phyloP scores from a whole-genome alignment of 208 protist species.

The Acanthamoeba quina region DNA sequence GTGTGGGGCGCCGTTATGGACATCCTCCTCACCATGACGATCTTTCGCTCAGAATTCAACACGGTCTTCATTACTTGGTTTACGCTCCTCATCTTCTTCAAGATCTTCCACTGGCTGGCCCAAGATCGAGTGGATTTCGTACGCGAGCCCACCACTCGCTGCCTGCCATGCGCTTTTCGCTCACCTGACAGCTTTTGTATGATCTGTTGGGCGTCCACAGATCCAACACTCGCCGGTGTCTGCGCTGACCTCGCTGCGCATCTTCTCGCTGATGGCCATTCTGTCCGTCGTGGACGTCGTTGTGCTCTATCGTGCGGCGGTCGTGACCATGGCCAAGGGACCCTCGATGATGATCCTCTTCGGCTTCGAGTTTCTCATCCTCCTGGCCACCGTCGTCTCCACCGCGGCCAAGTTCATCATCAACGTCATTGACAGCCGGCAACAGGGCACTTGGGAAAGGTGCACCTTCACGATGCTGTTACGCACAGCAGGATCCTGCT shows the following conservation, averaged over 20 bases:
- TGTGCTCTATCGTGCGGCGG: background rate
- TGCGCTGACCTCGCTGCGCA: conserved; percentile 32
- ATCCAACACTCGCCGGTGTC: conserved; percentile 10
- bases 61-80: conserved; percentile 75
- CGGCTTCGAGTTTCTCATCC: conserved; percentile 31
- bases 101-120: conserved; percentile 83
- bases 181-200: background rate
- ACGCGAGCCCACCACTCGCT: background rate
- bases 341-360: conserved; percentile 62
- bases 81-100: conserved; percentile 78
- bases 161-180: background rate
- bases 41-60: conserved; percentile 83
- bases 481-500: background rate
- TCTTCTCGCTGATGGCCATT: conserved; percentile 65
- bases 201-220: background rate
- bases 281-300: background rate
- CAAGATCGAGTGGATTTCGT: conserved; percentile 78
- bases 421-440: background rate
- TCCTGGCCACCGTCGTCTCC: background rate
- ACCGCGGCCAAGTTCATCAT: conserved; percentile 34
- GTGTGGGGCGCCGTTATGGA: conserved; percentile 77
- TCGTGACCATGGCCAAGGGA: conserved; percentile 8
- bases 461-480: background rate
- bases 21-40: conserved; percentile 82
- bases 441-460: conserved; percentile 15